A percentile compares a stretch with the other conserved stretches of the same genome.
These are phyloP conservation scores for Termitomyces sp. DNA, from an alignment of 768 basidiomycete genomes.

Conservation along the genomic window DNA sequence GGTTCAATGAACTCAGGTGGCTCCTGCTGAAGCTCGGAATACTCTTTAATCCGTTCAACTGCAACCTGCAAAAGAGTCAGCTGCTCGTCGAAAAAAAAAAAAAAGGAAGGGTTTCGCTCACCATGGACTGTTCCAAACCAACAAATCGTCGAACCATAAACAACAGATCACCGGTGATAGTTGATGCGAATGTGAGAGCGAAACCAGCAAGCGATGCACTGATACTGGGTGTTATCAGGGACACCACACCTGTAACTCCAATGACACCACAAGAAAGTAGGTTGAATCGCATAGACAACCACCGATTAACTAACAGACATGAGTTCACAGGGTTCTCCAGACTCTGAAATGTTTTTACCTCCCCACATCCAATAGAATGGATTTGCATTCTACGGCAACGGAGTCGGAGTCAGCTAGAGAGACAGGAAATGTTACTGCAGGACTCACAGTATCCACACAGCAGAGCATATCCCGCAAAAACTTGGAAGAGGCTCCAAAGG, in stretches of 20 bases:
- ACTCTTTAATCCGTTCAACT: conserved; percentile 88
- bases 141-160: conserved; percentile 77
- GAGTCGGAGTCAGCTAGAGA: neutral
- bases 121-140: conserved; percentile 90
- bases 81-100: neutral
- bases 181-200: conserved; percentile 78
- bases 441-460: conserved; percentile 71
- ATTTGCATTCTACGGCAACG: conserved; percentile 41
- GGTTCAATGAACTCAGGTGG: conserved; percentile 83
- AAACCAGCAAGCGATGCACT: conserved; percentile 84
- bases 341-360: conserved; percentile 34
- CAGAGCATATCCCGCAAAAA: conserved; percentile 81
- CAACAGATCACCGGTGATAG: conserved; percentile 66
- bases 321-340: neutral
- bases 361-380: conserved; percentile 94
- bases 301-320: conserved; percentile 66
- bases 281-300: conserved; percentile 87
- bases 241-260: conserved; percentile 64
- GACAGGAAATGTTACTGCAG: neutral
- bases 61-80: conserved; percentile 48
- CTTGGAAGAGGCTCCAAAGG: conserved; percentile 86
- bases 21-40: conserved; percentile 74
- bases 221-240: conserved; percentile 64
- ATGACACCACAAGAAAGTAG: conserved; percentile 68
- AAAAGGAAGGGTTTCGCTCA: conserved; percentile 21